Evolutionary conservation across 257 asterid genomes (phyloP), one percentile per base, ranked within the genome.

Genomic region (Cinchona pubescens): DNA sequence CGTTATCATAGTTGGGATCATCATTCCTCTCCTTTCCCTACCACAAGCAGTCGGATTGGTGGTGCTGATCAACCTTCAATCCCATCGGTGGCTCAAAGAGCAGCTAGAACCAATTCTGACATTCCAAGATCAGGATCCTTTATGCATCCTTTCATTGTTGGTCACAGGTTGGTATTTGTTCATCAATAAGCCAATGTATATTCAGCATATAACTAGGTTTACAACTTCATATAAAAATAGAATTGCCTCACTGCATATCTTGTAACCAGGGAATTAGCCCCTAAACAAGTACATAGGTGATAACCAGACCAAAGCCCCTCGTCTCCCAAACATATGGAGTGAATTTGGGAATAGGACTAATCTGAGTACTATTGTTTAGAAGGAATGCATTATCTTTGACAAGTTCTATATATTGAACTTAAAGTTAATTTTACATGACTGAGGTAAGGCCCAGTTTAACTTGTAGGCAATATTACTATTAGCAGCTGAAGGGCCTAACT

Each of bases 1-100:
- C 91, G 83, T 76, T 85, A 87, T 81, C 90, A 85, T 61, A 76
- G 79, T 74, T 90, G 96, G 96, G 96, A 89, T 42, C 89, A 83
- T 73, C 90, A 87, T 79, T 86, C 93, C 66, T 71, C 85, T 43
- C 86, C 92, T 70, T 90, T 82, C 63, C 79, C 84, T 37, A 78
- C 88, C 63, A 67, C 87, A n/a, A 83, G 74, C 81, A 87, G 83
- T 73, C 96, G 83, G 75, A 77, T 88, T 76, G 90, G 85, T 81
- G 84, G 81, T 82, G 86, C 86, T 76, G 96, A 88, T 48, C 96
- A 86, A 72, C 85, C 91, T 63, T 63, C 88, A 8, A 75, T 84
- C 74, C 87, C 86, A 27, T 83, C 94, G 15, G 84, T 83, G 80
- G 79, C 86, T 59, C 96, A 83, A 77, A 82, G 96, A 84, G 76